Evolutionary conservation across 2,329 filamentous ascomycete species (phyloP).

Genomic region (Trichoderma sp.): DNA sequence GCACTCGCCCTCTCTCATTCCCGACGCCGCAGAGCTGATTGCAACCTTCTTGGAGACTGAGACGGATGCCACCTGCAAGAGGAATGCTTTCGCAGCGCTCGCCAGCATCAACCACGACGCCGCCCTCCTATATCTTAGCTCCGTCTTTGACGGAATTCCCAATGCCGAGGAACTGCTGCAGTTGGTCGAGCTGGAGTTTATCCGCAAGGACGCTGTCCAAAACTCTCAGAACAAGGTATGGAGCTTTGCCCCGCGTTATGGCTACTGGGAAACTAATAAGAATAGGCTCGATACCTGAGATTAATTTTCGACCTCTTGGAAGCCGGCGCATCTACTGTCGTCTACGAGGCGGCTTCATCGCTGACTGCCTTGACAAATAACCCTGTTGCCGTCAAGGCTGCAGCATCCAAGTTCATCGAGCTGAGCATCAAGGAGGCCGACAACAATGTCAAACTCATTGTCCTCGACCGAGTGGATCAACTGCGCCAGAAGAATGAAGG

Average conservation of each 20-base stretch:
- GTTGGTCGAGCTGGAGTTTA: constrained; percentile 93
- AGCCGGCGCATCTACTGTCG: constrained; percentile 88
- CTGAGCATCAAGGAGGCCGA: constrained; percentile 96
- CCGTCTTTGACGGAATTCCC: constrained; percentile 88
- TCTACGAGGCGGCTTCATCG: constrained; percentile 96
- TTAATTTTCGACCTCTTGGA: constrained; percentile 97
- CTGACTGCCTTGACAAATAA: constrained; percentile 93
- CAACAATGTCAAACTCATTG: constrained; percentile 99
- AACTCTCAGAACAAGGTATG: constrained; percentile 90
- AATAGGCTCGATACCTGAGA: constrained; percentile 81
- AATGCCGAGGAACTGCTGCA: constrained; percentile 94
- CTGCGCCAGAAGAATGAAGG: constrained; percentile 86
- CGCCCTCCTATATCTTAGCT: constrained; percentile 83
- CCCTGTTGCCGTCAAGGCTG: constrained; percentile 95
- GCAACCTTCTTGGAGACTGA: constrained; percentile 87
- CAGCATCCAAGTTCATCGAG: constrained; percentile 94
- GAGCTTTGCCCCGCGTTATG: neutral
- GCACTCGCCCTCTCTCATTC: constrained; percentile 89
- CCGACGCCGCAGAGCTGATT: constrained; percentile 92
- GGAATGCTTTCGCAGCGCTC: constrained; percentile 93
- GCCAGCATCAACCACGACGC: constrained; percentile 92
- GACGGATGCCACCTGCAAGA: constrained; percentile 93
- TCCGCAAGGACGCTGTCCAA: constrained; percentile 93
- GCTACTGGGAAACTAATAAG: constrained; percentile 36
- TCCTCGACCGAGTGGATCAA: constrained; percentile 90